Base-by-base conservation (phyloP, 2,329 filamentous ascomycete genomes). In the Aspergillus sp. region DNA sequence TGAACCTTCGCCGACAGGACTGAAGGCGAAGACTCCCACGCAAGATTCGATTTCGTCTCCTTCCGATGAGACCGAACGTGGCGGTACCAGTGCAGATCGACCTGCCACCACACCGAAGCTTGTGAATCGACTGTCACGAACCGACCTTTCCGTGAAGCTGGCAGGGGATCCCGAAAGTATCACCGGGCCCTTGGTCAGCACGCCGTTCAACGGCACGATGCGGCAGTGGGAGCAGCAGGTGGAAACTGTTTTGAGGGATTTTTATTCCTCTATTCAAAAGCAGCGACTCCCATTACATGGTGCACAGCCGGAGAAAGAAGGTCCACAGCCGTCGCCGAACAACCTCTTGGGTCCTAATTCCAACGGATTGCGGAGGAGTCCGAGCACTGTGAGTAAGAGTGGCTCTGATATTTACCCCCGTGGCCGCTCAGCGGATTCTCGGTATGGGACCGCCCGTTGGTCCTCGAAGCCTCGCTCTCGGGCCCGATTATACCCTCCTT, bases 321-420 rank as follows among this genome's bases (percentile, higher is more conserved):
- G 70, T n/a, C 65, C 68, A 23, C 67, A 62, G 14, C 63, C 63
- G 45, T 69, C 76, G 4, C 75, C 74, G 14, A 85, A 80, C 65
- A 84, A 82, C 46, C 79, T 97, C 23, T 87, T 91, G 2, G 88
- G 92, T 11, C 86, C 88, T 65, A 72, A 73, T 32, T 73, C 74
- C 25, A 81, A 82, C 52, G 85, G 89, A 76, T 79, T 97, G 42
- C 91, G 91, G 67, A 87, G 94, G 43, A 91, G 85, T 40, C 93
- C 93, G 1, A 97, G 92, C 66, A 89, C 94, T 5, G 80, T 97
- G 54, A 97, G 92, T 78, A 97, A 96, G 73, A 86, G 91, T 25
- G 91, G 91, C 1, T 97, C 94, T 0, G 94, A 97, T 61, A 68
- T 73, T 21, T 85, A 83, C 49, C 82, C 80, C 16, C 85, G 91